These are phyloP conservation scores for Pyrenula massariospora DNA, from an alignment of 495 filamentous ascomycete species.

Conservation along the genomic window DNA sequence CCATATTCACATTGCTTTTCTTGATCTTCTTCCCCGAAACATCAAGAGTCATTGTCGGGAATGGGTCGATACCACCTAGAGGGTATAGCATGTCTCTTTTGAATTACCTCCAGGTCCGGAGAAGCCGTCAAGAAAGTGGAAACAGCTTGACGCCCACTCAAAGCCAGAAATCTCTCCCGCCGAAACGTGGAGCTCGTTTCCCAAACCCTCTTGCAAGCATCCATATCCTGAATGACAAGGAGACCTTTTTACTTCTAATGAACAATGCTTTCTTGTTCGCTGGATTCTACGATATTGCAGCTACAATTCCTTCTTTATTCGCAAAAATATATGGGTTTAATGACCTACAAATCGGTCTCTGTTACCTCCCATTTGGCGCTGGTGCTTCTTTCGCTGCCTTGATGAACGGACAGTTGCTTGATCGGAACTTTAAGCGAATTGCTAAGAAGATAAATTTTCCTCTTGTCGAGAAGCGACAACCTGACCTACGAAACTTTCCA, in stretches of 20 bases:
- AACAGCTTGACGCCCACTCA: neutral
- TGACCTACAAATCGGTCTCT: constrained; percentile 31
- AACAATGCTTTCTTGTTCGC: constrained; percentile 22
- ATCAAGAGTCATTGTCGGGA: constrained; percentile 32
- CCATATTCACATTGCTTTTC: constrained; percentile 15
- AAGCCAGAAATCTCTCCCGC: neutral
- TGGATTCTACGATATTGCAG: constrained; percentile 20
- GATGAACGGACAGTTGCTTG: constrained; percentile 25
- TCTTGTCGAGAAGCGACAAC: constrained; percentile 28
- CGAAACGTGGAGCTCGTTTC: neutral
- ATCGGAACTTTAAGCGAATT: constrained; percentile 30
- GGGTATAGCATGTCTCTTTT: constrained; percentile 21
- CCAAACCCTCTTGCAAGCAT: neutral
- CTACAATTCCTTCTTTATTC: constrained; percentile 21
- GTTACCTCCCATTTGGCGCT: constrained; percentile 32
- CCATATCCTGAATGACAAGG: constrained; percentile 10
- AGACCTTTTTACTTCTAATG: constrained; percentile 31
- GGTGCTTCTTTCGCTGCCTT: constrained; percentile 23
- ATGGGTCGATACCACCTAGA: constrained; percentile 27
- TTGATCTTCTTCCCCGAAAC: constrained; percentile 30
- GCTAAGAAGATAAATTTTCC: constrained; percentile 19
- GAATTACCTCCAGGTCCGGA: neutral
- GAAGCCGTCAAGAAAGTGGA: neutral
- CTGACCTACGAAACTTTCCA: constrained; percentile 24
- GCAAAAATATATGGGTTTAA: constrained; percentile 24